Evolutionary conservation across 768 basidiomycete species (phyloP).

Genomic region (Auricularia sp.): DNA sequence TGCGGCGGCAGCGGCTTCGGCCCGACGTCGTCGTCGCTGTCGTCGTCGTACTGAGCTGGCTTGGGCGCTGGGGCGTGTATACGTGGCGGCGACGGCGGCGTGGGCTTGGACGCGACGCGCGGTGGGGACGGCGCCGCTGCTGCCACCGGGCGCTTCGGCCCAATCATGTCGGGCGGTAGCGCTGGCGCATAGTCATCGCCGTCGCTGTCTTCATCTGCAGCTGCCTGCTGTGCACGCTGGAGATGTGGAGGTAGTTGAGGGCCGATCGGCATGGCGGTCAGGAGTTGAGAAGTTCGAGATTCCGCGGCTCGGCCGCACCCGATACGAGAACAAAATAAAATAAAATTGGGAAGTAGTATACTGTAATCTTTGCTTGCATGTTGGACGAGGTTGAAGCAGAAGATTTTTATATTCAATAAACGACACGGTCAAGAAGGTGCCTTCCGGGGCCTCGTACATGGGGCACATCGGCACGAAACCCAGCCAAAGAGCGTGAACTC

Average conservation of each 20-base stretch:
- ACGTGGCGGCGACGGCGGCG: slow-evolving; percentile 41
- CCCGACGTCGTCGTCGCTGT: slow-evolving; percentile 73
- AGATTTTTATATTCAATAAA: too few relatives aligned
- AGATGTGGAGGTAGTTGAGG: slow-evolving; percentile 48
- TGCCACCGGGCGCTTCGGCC: slow-evolving; percentile 27
- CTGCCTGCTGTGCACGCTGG: slow-evolving; percentile 13
- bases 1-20: slow-evolving; percentile 61
- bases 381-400: too few relatives aligned
- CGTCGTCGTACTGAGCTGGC: slow-evolving; percentile 33
- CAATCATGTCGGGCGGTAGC: slow-evolving; percentile 60
- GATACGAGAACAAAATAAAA: too few relatives aligned
- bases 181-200: slow-evolving; percentile 65
- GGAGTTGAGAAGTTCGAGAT: background rate
- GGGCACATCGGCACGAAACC: too few relatives aligned
- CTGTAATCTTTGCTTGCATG: too few relatives aligned
- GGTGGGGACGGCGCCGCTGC: slow-evolving; percentile 10
- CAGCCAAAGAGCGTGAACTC: too few relatives aligned
- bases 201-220: slow-evolving; percentile 39
- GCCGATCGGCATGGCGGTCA: slow-evolving; percentile 28
- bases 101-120: slow-evolving; percentile 23
- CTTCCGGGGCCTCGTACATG: too few relatives aligned
- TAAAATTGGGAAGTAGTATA: too few relatives aligned
- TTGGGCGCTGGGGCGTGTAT: background rate
- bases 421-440: too few relatives aligned
- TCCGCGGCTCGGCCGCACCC: too few relatives aligned